Conservation (phyloP, 225 moss, liverwort and hornwort species). For the Anthoceros angustus region DNA sequence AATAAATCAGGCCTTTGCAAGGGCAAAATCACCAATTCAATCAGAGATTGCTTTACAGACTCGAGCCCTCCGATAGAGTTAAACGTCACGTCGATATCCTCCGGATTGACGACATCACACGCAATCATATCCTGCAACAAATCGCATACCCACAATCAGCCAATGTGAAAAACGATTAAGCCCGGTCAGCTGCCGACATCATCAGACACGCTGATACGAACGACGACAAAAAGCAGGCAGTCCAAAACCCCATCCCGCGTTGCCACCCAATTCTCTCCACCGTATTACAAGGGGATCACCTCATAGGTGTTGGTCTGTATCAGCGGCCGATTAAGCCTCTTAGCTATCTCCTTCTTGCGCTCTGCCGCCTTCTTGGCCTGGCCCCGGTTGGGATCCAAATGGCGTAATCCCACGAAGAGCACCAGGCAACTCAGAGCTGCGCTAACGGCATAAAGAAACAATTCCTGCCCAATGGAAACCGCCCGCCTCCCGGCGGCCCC, state of each 20-base stretch:
- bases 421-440: constrained; percentile 90
- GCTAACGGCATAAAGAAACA: constrained; percentile 79
- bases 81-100: constrained; percentile 87
- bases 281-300: constrained; percentile 15
- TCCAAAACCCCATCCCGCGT: not conserved
- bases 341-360: constrained; percentile 88
- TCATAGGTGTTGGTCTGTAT: constrained; percentile 84
- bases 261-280: no score
- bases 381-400: constrained; percentile 76
- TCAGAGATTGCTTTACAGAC: constrained; percentile 57
- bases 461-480: constrained; percentile 77
- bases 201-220: not conserved
- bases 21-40: constrained; percentile 83
- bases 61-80: constrained; percentile 82
- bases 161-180: not conserved
- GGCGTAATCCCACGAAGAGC: constrained; percentile 67
- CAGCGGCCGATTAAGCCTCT: constrained; percentile 59
- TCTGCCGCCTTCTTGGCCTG: constrained; percentile 86
- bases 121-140: constrained; percentile 84
- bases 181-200: no score
- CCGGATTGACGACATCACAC: constrained; percentile 84
- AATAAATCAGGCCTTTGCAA: constrained; percentile 82
- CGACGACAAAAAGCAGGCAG: not conserved
- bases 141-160: not conserved
- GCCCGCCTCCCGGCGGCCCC: constrained; percentile 75